These are phyloP conservation scores for Exutisphaerella laricina DNA, from an alignment of 2,329 filamentous ascomycete species.

Conservation along the genomic window DNA sequence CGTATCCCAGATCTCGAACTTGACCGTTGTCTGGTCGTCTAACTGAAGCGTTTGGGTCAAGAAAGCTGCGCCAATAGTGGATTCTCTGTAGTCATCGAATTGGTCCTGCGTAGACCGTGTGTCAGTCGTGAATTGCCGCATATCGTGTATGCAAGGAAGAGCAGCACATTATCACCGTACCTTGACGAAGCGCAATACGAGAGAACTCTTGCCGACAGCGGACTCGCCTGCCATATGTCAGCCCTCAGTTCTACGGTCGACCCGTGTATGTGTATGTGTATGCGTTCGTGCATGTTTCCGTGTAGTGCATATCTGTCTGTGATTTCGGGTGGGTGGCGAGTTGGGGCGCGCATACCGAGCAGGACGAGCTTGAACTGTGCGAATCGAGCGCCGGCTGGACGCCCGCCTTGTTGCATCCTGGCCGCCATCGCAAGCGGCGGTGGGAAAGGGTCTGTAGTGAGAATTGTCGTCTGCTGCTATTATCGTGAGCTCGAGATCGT, in stretches of 20 bases:
- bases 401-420: constrained; percentile 67
- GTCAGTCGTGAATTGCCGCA: constrained; percentile 2
- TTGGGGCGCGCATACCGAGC: constrained; percentile 61
- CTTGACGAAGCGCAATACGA: constrained; percentile 98
- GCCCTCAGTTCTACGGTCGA: constrained; percentile 20
- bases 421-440: constrained; percentile 62
- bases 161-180: constrained; percentile 44
- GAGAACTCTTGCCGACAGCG: constrained; percentile 98
- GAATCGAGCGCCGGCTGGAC: constrained; percentile 67
- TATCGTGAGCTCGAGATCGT: too few relatives aligned
- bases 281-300: too few relatives aligned
- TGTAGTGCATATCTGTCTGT: too few relatives aligned
- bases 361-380: constrained; percentile 99
- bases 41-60: constrained; percentile 98
- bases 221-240: constrained; percentile 69
- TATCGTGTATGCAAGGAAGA: too few relatives aligned
- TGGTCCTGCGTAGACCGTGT: constrained; percentile 65
- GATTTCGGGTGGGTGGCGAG: too few relatives aligned
- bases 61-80: constrained; percentile 96
- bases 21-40: constrained; percentile 96
- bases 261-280: neutral
- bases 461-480: too few relatives aligned
- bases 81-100: constrained; percentile 98
- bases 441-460: constrained; percentile 1
- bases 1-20: constrained; percentile 99